Percentiles rank a stretch among this genome's conserved stretches.
Evolutionary conservation across 2,329 filamentous ascomycete species (phyloP).

Genomic region (Camptophora hylomeconis): DNA sequence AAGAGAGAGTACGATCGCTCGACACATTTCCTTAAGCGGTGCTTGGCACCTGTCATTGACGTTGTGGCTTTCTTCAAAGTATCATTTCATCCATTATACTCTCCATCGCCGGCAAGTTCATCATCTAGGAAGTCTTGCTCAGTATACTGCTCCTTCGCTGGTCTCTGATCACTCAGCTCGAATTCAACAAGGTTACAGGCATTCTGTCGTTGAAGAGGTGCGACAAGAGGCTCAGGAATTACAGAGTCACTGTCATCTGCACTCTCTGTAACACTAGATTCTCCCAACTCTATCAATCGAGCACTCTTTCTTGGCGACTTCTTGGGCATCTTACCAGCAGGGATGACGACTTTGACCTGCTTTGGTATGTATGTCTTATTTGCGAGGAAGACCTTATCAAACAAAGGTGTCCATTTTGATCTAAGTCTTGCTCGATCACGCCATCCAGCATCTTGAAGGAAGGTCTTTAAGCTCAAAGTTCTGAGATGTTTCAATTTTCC

Average conservation of each 20-base stretch:
- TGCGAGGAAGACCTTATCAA: conserved; percentile 40
- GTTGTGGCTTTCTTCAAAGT: too few species aligned
- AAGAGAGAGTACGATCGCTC: too few species aligned
- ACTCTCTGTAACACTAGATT: conserved; percentile 4
- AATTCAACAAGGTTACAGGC: conserved; percentile 47
- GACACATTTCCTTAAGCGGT: too few species aligned
- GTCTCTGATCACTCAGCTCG: conserved; percentile 49
- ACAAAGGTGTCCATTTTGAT: conserved; percentile 59
- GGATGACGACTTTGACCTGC: not conserved
- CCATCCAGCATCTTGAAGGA: conserved; percentile 65
- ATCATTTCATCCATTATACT: conserved; percentile 42
- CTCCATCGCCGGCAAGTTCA: conserved; percentile 44
- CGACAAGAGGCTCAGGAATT: conserved; percentile 8
- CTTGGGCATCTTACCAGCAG: not conserved
- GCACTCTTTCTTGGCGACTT: not conserved
- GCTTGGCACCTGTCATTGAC: too few species aligned
- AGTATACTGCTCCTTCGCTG: conserved; percentile 43
- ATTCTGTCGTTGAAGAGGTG: conserved; percentile 33
- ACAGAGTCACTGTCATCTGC: conserved; percentile 8
- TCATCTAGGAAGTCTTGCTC: conserved; percentile 48
- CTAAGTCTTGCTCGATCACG: conserved; percentile 69
- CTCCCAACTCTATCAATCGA: conserved; percentile 3
- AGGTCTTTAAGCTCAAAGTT: conserved; percentile 58
- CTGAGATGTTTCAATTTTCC: conserved; percentile 53
- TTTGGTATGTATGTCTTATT: conserved; percentile 1